Evolutionary conservation across 805 yeast genomes (phyloP), one percentile per base, ranked within the genome.

Genomic region (Candida peoriensis): DNA sequence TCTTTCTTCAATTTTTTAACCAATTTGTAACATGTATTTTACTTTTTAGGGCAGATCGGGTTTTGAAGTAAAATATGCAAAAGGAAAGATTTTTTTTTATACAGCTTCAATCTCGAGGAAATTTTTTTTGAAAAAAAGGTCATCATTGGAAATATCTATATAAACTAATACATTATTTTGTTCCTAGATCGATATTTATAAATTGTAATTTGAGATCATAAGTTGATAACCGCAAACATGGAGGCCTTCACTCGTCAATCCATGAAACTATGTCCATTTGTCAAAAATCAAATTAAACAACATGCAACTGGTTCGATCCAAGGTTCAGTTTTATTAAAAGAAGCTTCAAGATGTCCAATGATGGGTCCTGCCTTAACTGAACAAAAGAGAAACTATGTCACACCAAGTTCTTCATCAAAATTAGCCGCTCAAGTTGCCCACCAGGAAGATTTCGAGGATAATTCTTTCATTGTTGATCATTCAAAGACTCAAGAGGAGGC

Each of bases 261-360:
- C 16, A 70, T 81, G 64, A 72, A 68, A 46, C 75, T 83, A 33
- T 89, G 97, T 58, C 97, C 97, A 16, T 89, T 85, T 59, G 76
- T 89, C 52, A 74, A 75, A 54, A 39, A 54, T 42, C 58, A 59
- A 39, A 59, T 77, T 17, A 67, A 77, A 17, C 69, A 84, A 5
- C 32, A 36, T 27, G 19, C 30, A 5, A 25, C 31, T 13, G 64
- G 80, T 15, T 64, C 74, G 33, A 65, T 86, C 54, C 76, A 81
- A 50, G 65, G 59, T 12, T 37, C 57, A 9, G 41, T 57, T 13
- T 32, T 52, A 13, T 55, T 58, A 15, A 47, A 56, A 29, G 74
- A 74, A 44, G 96, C 95, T 35, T 60, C 72, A 29, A 73, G 70
- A 41, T 89, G 97, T 60, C 97, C 97, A n/a, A 82, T 88, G 37